Conservation (phyloP, 1,284 basidiomycete genomes). For the Anthracocystis panici-leucophaei region DNA sequence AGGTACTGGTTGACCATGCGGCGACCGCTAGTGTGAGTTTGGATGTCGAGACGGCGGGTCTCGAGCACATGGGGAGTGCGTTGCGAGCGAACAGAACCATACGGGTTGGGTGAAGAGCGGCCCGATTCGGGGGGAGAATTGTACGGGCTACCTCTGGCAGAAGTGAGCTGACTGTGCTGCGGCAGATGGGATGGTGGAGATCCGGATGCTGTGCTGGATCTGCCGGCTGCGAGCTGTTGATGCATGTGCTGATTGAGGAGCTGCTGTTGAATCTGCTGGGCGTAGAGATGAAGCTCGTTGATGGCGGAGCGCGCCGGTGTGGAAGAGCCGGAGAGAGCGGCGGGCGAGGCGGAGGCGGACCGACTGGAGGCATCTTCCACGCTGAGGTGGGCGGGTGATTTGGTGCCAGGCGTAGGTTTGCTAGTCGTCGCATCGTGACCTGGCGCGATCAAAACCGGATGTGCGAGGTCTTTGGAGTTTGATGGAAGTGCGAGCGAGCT, state of each 20-base stretch:
- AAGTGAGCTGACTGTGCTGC: slow-evolving; percentile 13
- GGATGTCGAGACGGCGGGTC: slow-evolving; percentile 60
- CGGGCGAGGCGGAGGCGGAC: slow-evolving; percentile 32
- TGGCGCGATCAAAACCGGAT: slow-evolving; percentile 28
- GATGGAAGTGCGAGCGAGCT: slow-evolving; percentile 36
- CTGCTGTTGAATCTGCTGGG: slow-evolving; percentile 48
- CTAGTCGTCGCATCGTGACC: slow-evolving; percentile 1
- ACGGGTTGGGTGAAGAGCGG: slow-evolving; percentile 35
- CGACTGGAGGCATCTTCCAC: slow-evolving; percentile 16
- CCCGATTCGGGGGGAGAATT: slow-evolving; percentile 48
- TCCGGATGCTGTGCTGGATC: not conserved
- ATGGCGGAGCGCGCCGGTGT: slow-evolving; percentile 33
- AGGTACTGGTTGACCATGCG: slow-evolving; percentile 69
- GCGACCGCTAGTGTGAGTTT: slow-evolving; percentile 64
- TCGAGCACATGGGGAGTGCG: slow-evolving; percentile 55
- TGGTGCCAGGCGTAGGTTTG: not conserved
- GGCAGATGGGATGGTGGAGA: slow-evolving; percentile 9
- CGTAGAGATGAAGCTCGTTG: slow-evolving; percentile 43
- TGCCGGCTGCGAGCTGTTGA: slow-evolving; percentile 18
- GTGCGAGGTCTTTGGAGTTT: slow-evolving; percentile 39
- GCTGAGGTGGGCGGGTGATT: slow-evolving; percentile 24
- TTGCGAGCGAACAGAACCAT: slow-evolving; percentile 24
- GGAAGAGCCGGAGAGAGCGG: slow-evolving; percentile 38
- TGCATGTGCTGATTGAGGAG: slow-evolving; percentile 44
- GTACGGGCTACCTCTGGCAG: slow-evolving; percentile 26